Conservation (phyloP, 2,329 filamentous ascomycete species). For the Harringtonia aguacate region DNA sequence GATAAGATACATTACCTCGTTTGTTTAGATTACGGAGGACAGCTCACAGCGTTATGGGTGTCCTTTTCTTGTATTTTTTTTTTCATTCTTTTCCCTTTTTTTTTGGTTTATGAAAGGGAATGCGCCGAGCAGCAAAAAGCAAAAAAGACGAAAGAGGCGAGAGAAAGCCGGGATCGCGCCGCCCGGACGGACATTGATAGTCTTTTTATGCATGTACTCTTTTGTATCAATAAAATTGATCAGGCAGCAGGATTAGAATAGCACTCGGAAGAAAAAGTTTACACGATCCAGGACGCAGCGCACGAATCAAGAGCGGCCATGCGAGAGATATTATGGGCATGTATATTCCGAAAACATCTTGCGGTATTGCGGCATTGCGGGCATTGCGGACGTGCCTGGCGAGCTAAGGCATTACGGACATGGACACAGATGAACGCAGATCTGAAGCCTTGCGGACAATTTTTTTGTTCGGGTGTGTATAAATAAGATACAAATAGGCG, state of each 20-base stretch:
- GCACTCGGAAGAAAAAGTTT: too few species aligned
- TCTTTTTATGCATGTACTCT: slow-evolving; percentile 1
- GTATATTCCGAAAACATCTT: too few species aligned
- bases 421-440: too few species aligned
- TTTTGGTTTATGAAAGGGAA: background rate
- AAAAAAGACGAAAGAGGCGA: background rate
- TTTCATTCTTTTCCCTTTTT: background rate
- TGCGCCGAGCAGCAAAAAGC: background rate
- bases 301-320: too few species aligned
- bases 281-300: too few species aligned
- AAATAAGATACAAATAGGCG: too few species aligned
- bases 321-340: too few species aligned
- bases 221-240: slow-evolving; percentile 1
- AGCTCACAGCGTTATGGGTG: background rate
- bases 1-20: background rate
- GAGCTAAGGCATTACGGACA: too few species aligned
- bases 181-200: background rate
- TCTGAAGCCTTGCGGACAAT: too few species aligned
- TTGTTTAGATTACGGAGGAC: background rate
- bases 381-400: too few species aligned
- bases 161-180: background rate
- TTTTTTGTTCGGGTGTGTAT: too few species aligned
- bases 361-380: too few species aligned
- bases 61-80: background rate
- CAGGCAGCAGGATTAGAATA: slow-evolving; percentile 1